Base-by-base conservation (phyloP, 352 stramenopile genomes). In the Thalassiosira oceanica region DNA sequence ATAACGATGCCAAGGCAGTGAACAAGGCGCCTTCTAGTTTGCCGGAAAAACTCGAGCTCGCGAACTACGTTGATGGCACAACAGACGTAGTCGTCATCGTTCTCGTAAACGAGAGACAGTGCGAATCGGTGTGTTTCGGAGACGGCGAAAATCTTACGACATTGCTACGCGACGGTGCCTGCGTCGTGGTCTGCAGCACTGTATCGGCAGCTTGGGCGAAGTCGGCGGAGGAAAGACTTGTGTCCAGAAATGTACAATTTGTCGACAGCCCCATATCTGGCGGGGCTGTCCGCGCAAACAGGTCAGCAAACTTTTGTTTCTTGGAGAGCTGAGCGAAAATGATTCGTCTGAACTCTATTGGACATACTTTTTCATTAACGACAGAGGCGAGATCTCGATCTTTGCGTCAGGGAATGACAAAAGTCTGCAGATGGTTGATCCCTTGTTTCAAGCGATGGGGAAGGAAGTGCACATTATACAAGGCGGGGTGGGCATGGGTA, bases 31-130 rank as follows among this genome's bases (percentile, higher is more conserved):
- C 48, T 11, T 72, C 4, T 52, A 63, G 13, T 53, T 79, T 51
- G 60, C 43, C 0, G 20, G 50, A 13, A 43, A 52, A 18, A 29
- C 27, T 21, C 78, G 31, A n/a, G 8, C 8, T 8, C 8, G 31
- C n/a, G 8, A n/a, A 8, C 8, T 13, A 39, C 8, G 31, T n/a
- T 8, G 31, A 8, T 39, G 8, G 8, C 8, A 13, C 31, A n/a
- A n/a, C 72, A 0, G 50, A 84, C 60, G 46, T 84, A 2, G 70
- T 80, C 3, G 3, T 87, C 10, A 35, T 89, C 20, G 72, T 81
- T 2, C 53, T 89, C 33, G 63, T 85, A 1, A 89, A 87, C 43
- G 81, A 87, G 42, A 31, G 45, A 13, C 81, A 89, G 54, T 89
- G 81, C 52, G 31, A 89, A 28, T 26, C 43, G 8, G 52, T 71